Evolutionary conservation across 148 eudicot genomes (phyloP).

Genomic region (Camellia japonica): DNA sequence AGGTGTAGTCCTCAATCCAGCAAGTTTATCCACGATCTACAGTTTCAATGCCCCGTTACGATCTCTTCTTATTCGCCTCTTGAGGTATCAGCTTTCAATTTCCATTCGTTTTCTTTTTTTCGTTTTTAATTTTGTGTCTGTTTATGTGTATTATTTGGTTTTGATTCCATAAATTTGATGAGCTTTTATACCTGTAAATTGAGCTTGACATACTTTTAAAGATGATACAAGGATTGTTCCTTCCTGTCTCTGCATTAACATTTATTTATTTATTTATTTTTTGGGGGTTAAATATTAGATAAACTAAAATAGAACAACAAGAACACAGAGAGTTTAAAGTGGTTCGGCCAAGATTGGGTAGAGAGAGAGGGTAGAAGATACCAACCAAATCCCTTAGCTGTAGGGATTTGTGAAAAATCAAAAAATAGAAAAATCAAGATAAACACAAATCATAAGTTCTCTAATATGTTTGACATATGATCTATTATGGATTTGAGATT

Average conservation of each 20-base stretch:
- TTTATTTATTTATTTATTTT: neutral
- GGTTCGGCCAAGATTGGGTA: too few species aligned
- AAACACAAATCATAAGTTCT: too few species aligned
- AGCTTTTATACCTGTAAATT: neutral
- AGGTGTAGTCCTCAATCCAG: conserved; percentile 1
- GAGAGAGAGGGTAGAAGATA: too few species aligned
- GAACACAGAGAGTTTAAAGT: too few species aligned
- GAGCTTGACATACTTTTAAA: neutral
- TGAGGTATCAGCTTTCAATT: conserved; percentile 14
- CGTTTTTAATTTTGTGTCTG: neutral
- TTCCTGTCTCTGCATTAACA: neutral
- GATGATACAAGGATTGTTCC: neutral
- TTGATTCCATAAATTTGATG: neutral
- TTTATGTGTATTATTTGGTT: neutral
- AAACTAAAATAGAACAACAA: too few species aligned
- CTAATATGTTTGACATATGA: too few species aligned
- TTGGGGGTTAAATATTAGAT: too few species aligned
- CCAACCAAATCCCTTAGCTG: too few species aligned
- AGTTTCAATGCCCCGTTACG: conserved; percentile 17
- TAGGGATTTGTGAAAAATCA: too few species aligned
- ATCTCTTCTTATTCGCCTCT: conserved; percentile 7
- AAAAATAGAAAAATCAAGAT: too few species aligned
- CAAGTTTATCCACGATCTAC: conserved; percentile 15
- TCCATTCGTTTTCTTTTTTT: neutral
- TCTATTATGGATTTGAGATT: conserved; percentile 1